Conservation (phyloP, 352 stramenopile genomes). For the Phytophthora colocasiae region DNA sequence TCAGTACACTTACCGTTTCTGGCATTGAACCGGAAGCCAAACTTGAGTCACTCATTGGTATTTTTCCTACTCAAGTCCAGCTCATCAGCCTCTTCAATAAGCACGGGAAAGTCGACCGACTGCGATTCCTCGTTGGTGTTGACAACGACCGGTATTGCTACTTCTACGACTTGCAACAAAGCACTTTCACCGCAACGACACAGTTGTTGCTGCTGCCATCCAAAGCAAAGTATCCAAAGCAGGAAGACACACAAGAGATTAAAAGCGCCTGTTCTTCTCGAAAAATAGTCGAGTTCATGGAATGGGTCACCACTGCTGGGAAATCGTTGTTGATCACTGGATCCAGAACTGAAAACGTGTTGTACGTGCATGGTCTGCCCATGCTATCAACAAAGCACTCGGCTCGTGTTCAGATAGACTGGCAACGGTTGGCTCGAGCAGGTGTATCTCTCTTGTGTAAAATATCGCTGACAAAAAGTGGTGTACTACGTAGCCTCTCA, state of each 20-base stretch:
- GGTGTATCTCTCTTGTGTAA: conserved; percentile 44
- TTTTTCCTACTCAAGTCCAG: conserved; percentile 36
- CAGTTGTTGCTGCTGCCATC: conserved; percentile 36
- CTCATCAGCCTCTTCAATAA: conserved; percentile 28
- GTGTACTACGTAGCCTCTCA: conserved; percentile 40
- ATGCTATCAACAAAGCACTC: conserved; percentile 42
- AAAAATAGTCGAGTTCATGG: conserved; percentile 31
- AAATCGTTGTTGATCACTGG: conserved; percentile 45
- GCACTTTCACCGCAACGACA: conserved; percentile 42
- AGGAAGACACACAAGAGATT: too few relatives aligned
- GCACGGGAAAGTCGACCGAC: conserved; percentile 5
- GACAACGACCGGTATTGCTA: conserved; percentile 53
- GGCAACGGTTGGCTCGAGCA: conserved; percentile 46
- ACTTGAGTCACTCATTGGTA: conserved; percentile 23
- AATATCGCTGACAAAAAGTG: conserved; percentile 33
- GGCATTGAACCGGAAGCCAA: conserved; percentile 5
- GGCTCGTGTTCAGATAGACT: conserved; percentile 41
- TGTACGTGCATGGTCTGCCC: conserved; percentile 58
- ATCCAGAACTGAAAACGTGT: conserved; percentile 20
- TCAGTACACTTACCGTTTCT: conserved; percentile 22
- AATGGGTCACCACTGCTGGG: conserved; percentile 30
- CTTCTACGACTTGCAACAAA: conserved; percentile 45
- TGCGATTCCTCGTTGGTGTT: conserved; percentile 42
- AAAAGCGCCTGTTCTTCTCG: conserved; percentile 3
- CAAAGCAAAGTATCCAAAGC: conserved; percentile 10